Base-by-base conservation (phyloP, 1,284 basidiomycete species). In the Exobasidium rhododendri region DNA sequence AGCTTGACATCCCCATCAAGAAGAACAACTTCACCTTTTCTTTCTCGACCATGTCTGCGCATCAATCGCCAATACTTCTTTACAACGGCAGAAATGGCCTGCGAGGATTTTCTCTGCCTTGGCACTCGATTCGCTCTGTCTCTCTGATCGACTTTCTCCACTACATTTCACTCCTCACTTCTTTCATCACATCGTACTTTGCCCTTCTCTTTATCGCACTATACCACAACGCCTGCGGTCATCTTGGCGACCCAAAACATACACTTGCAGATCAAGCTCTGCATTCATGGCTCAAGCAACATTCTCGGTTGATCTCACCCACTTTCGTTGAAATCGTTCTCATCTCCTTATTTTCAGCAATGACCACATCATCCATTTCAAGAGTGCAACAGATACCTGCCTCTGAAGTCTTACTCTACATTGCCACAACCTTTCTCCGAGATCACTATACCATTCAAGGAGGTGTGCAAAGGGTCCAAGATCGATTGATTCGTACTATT, bases 331-430 rank as follows among this genome's bases (percentile, higher is more conserved):
- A 60, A n/a, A 61, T 63, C 10, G 64, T 75, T 10, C 46, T 77
- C 11, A 50, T 73, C 7, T 71, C 77, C 1, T 54, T 79, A 11
- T 67, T 79, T 20, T 67, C 66, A 45, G 73, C 75, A 0, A 66
- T 77, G 29, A 76, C 76, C 69, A 79, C 77, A 2, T 66, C 59
- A 0, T 60, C 69, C 26, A 43, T 53, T 13, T 54, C 59, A 3
- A 58, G 65, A 0, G 71, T 78, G 0, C 57, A 61, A 52, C 17
- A 58, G 3, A 64, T 67, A 31, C 79, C 79, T 0, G 72, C 71
- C 0, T 62, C 70, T 6, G 76, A 77, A 40, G 61, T 79, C 31
- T 65, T 80, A 28, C 68, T 77, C 13, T 80, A 80, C 28, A 64
- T 79, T 26, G 75, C 74, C 1, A 53, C 65, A 28, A 78, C 76